Conservation (phyloP, 169 alveolate species). For the Cryptosporidium felis region DNA sequence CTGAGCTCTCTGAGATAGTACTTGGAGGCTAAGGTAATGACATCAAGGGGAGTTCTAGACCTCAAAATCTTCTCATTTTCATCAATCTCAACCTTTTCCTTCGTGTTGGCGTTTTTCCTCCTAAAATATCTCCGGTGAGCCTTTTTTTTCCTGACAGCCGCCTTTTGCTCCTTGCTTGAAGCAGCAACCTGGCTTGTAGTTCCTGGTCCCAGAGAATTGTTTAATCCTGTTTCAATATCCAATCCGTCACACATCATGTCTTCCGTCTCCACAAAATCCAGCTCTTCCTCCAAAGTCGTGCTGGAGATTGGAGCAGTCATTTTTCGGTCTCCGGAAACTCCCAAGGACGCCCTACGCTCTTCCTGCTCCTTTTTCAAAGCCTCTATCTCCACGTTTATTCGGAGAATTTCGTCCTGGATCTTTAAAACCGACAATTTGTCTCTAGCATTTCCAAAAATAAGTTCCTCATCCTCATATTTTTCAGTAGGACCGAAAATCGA, state of each 20-base stretch:
- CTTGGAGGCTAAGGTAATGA: conserved; percentile 30
- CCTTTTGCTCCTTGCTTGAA: conserved; percentile 9
- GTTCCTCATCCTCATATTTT: no score
- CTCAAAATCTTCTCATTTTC: conserved; percentile 42
- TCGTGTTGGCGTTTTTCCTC: conserved; percentile 20
- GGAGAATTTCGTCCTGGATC: conserved; percentile 42
- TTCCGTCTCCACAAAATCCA: conserved; percentile 5
- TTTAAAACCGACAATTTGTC: not conserved
- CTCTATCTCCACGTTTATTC: conserved; percentile 26
- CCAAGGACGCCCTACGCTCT: not conserved
- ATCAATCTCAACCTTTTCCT: conserved; percentile 46
- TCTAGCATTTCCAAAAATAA: conserved; percentile 9
- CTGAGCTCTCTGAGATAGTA: not conserved
- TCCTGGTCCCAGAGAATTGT: no score
- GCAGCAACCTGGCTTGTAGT: no score
- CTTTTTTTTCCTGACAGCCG: not conserved
- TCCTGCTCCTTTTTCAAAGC: conserved; percentile 6
- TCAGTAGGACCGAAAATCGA: no score
- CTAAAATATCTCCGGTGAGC: conserved; percentile 45
- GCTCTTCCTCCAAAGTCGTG: conserved; percentile 42
- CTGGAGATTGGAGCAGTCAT: not conserved
- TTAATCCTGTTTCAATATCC: conserved; percentile 4
- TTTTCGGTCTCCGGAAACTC: not conserved
- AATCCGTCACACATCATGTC: not conserved
- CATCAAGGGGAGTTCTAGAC: conserved; percentile 55